phyloP scores from a whole-genome alignment of 306 rosid genomes.

The Rubus idaeus region DNA sequence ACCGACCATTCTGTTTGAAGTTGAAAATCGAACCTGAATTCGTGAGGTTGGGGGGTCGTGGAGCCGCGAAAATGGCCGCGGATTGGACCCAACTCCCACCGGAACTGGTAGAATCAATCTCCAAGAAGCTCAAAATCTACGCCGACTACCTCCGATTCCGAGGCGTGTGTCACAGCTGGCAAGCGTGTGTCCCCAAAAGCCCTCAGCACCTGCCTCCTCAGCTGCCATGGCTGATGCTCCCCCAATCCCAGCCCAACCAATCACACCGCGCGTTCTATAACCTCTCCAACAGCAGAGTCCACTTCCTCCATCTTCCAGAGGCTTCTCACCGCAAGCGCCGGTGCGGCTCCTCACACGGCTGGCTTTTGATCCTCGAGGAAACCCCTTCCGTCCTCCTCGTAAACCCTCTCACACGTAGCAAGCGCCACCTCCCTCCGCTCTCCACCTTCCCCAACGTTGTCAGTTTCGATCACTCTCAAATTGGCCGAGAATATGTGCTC shows the following conservation, averaged over 20 bases:
- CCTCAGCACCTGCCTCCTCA: conserved; percentile 67
- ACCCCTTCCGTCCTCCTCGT: conserved; percentile 52
- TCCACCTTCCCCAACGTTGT: conserved; percentile 59
- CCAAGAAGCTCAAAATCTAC: conserved; percentile 37
- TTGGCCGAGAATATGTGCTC: conserved; percentile 56
- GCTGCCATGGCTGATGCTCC: conserved; percentile 73
- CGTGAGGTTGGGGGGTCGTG: background rate
- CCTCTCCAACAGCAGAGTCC: conserved; percentile 44
- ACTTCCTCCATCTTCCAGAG: conserved; percentile 52
- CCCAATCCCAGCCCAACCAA: conserved; percentile 27
- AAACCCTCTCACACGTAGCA: conserved; percentile 53
- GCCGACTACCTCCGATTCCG: conserved; percentile 56
- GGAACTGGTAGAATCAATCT: conserved; percentile 49
- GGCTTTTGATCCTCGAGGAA: conserved; percentile 55
- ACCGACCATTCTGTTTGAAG: background rate
- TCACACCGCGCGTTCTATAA: conserved; percentile 50
- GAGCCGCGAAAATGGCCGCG: conserved; percentile 30
- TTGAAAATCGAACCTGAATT: background rate
- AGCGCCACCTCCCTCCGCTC: conserved; percentile 54
- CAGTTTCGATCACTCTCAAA: conserved; percentile 44
- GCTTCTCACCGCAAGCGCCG: conserved; percentile 47
- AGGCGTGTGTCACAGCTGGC: conserved; percentile 49
- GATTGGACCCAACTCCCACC: conserved; percentile 57
- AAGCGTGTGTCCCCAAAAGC: conserved; percentile 32
- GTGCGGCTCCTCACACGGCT: conserved; percentile 75